Evolutionary conservation across 2,329 filamentous ascomycete species (phyloP).

Genomic region (Elsinoe perseae): DNA sequence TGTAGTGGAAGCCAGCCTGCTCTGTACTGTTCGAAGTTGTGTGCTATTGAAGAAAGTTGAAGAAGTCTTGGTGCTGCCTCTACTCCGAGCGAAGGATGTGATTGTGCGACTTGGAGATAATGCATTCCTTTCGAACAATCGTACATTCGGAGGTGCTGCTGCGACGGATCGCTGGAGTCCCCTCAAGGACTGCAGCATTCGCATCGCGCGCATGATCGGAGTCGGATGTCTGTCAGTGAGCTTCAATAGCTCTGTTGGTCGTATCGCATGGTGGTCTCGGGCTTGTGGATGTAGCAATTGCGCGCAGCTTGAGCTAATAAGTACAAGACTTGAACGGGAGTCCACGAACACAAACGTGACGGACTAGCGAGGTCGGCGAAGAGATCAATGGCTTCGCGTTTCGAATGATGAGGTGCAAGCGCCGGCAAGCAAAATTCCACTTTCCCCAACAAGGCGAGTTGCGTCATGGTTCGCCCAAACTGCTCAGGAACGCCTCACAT

Average conservation of each 20-base stretch:
- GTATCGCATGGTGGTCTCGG: neutral
- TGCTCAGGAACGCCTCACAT: neutral
- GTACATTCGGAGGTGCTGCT: neutral
- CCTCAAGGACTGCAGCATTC: neutral
- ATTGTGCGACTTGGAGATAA: neutral
- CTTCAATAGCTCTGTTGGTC: neutral
- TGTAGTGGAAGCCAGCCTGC: slow-evolving; percentile 5
- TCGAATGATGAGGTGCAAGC: neutral
- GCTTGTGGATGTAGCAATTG: neutral
- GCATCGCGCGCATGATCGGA: neutral
- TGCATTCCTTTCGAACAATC: neutral
- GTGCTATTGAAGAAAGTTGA: neutral
- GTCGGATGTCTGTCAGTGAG: neutral
- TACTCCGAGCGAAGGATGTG: neutral
- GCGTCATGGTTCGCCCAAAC: neutral
- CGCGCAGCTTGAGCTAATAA: neutral
- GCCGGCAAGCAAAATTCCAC: slow-evolving; percentile 3
- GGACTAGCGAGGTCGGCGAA: neutral
- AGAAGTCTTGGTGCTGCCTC: neutral
- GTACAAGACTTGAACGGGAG: neutral
- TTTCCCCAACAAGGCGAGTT: neutral
- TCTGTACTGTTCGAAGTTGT: neutral
- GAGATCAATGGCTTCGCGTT: neutral
- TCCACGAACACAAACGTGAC: neutral
- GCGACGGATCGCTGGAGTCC: neutral